These are phyloP conservation scores for Serendipita sp. DNA, from an alignment of 768 basidiomycete species.

Conservation along the genomic window DNA sequence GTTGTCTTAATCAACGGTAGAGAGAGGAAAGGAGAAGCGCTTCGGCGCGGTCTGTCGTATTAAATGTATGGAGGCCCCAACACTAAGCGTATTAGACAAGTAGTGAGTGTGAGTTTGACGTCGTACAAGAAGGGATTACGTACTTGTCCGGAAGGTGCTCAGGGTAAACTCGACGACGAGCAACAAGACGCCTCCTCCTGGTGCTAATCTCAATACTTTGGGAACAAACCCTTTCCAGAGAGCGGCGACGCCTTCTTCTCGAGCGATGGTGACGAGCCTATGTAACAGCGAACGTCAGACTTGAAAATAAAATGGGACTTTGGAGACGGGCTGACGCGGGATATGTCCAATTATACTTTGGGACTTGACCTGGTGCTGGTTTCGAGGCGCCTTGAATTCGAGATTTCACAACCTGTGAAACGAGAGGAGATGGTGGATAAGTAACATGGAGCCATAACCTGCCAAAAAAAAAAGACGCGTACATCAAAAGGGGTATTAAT, in stretches of 20 bases:
- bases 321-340: conserved; percentile 38
- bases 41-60: not conserved
- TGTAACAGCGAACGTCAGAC: not conserved
- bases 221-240: conserved; percentile 93
- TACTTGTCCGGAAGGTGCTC: conserved; percentile 58
- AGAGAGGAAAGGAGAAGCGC: no score
- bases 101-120: not conserved
- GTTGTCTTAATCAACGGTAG: no score
- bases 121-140: conserved; percentile 12
- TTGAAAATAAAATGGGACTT: not conserved
- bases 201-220: conserved; percentile 87
- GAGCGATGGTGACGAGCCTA: conserved; percentile 55
- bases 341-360: conserved; percentile 96
- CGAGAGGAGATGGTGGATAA: no score
- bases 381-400: conserved; percentile 70
- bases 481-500: conserved; percentile 69
- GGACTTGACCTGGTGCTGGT: conserved; percentile 43
- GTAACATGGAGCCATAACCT: conserved; percentile 7
- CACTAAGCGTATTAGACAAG: conserved; percentile 18
- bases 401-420: conserved; percentile 78
- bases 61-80: conserved; percentile 40
- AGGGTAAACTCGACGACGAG: conserved; percentile 86
- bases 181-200: conserved; percentile 85
- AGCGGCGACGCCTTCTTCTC: conserved; percentile 74
- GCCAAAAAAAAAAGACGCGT: not conserved